Evolutionary conservation across 805 yeast genomes (phyloP).

Genomic region (Candida suzukii): DNA sequence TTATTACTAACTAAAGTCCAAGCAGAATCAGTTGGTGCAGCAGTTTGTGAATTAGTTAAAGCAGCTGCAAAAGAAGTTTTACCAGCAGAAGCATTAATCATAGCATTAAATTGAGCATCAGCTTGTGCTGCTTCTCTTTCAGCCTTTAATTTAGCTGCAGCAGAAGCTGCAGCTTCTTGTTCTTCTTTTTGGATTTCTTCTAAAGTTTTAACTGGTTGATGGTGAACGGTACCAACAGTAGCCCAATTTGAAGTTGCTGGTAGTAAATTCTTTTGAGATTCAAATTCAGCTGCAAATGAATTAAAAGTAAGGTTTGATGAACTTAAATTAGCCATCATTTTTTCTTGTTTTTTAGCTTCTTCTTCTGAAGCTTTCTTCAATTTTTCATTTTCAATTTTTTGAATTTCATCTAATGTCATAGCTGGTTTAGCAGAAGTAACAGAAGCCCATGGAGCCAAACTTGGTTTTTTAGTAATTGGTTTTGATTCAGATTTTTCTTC

Average conservation of each 20-base stretch:
- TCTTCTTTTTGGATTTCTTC: slow-evolving; percentile 61
- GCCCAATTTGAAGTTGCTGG: slow-evolving; percentile 35
- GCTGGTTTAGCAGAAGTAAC: slow-evolving; percentile 25
- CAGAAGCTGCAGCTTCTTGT: slow-evolving; percentile 27
- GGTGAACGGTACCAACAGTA: slow-evolving; percentile 8
- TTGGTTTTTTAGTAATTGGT: not conserved
- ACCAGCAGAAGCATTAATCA: slow-evolving; percentile 16
- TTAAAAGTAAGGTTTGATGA: not conserved
- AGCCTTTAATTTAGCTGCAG: slow-evolving; percentile 21
- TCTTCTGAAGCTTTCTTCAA: slow-evolving; percentile 22
- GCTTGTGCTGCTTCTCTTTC: slow-evolving; percentile 6
- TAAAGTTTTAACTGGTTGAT: slow-evolving; percentile 39
- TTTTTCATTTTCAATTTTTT: slow-evolving; percentile 39
- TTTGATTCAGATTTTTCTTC: not conserved
- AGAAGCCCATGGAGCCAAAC: slow-evolving; percentile 52
- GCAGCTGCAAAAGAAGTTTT: slow-evolving; percentile 17
- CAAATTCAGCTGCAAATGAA: not conserved
- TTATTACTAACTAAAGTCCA: slow-evolving; percentile 37
- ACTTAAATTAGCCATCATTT: not conserved
- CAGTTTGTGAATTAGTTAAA: slow-evolving; percentile 7
- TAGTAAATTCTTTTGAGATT: slow-evolving; percentile 20
- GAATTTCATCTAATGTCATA: slow-evolving; percentile 45
- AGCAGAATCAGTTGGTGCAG: slow-evolving; percentile 9
- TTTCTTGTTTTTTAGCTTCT: slow-evolving; percentile 22
- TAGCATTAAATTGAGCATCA: slow-evolving; percentile 12